Evolutionary conservation across 805 yeast genomes (phyloP), one percentile per base, ranked within the genome.

Genomic region (Scheffersomyces coipomensis): DNA sequence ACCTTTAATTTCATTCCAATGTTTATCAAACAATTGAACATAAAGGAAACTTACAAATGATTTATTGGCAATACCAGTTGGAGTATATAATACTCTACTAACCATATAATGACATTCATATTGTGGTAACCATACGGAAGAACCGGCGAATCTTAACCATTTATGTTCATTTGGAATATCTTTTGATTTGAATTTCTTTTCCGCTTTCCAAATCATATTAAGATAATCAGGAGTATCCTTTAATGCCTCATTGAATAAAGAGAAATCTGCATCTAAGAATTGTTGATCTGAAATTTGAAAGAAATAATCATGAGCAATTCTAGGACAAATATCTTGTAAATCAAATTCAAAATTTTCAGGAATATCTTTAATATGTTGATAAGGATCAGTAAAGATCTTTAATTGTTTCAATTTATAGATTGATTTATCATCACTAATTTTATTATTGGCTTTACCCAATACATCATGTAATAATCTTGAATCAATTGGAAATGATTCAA

Each of bases 81-180:
- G 58, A 11, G 58, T 45, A 41, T 44, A 62, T 11, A 60, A 45
- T 9, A 64, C 37, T 37, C 68, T 42, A 21, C 63, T 55, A 5
- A 60, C 56, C 60, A 58, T 55, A 16, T 48, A 54, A 40, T 64
- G 65, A 8, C 61, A 54, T 6, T 63, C 52, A 34, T 53, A 62
- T n/a, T 62, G 58, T 31, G 58, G 49, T 13, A 64, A 45, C 60
- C 59, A 63, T 2, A 60, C 62, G 2, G 62, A 52, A 8, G 67
- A 52, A 1, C 68, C 68, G 2, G 58, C 60, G 38, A 62, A 55
- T 31, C 59, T 51, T 34, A 49, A 53, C 70, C 70, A 64, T 37
- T 58, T 52, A 17, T 51, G 42, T 10, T 49, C 46, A 10, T 38
- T 43, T 1, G 60, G 58, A 15, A 57, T 45, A 4, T 41, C 47